These are phyloP conservation scores for Mycena vulgaris DNA, from an alignment of 768 basidiomycete genomes.

Conservation along the genomic window DNA sequence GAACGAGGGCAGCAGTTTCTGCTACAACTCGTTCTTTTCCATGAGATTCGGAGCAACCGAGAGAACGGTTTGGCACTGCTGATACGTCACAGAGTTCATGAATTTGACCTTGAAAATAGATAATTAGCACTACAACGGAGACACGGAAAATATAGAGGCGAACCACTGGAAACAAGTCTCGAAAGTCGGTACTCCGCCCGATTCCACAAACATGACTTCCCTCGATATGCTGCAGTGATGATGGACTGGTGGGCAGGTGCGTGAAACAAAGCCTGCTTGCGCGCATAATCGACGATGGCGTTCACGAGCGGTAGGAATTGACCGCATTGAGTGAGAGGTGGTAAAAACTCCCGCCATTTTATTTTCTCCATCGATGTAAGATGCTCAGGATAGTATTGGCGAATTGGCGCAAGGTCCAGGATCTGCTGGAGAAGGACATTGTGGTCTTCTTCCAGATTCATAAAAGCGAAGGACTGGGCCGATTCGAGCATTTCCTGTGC, in stretches of 20 bases:
- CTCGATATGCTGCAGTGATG: neutral
- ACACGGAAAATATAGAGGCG: neutral
- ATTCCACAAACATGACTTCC: slow-evolving; percentile 5
- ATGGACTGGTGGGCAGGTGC: neutral
- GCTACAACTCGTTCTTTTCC: neutral
- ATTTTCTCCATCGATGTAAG: slow-evolving; percentile 58
- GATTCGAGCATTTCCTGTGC: slow-evolving; percentile 58
- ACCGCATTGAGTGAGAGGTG: slow-evolving; percentile 4
- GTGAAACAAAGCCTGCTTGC: slow-evolving; percentile 17
- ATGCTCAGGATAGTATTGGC: slow-evolving; percentile 57
- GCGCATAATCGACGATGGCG: slow-evolving; percentile 18
- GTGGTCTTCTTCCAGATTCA: slow-evolving; percentile 49
- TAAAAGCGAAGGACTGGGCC: slow-evolving; percentile 57
- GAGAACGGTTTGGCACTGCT: neutral
- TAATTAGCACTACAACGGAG: neutral
- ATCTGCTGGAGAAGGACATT: slow-evolving; percentile 51
- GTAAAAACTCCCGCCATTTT: slow-evolving; percentile 43
- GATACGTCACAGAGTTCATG: neutral
- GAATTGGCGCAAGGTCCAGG: slow-evolving; percentile 49
- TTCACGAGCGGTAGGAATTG: slow-evolving; percentile 12
- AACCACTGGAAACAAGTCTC: slow-evolving; percentile 14
- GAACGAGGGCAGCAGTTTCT: slow-evolving; percentile 11
- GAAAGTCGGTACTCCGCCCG: slow-evolving; percentile 6
- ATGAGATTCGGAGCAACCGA: slow-evolving; percentile 9
- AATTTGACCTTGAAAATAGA: neutral